A percentile compares a stretch with the other conserved stretches of the same genome.
Conservation (phyloP, 768 basidiomycete genomes). For the Mycena kentingensis region DNA sequence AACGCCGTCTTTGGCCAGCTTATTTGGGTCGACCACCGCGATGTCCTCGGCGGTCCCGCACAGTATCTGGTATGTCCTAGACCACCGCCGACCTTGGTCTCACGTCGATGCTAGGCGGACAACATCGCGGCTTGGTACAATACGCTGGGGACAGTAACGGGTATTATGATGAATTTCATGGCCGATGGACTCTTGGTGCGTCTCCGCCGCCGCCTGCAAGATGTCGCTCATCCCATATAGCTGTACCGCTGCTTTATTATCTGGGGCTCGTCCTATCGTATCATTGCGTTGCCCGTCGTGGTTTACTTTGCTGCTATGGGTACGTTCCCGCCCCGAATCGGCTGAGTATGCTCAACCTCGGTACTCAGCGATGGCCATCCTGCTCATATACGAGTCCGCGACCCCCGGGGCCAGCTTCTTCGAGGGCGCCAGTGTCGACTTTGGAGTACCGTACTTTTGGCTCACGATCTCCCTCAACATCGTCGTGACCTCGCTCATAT, state of each 20-base stretch:
- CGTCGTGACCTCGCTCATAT: constrained; percentile 34
- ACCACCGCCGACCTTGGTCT: too few relatives aligned
- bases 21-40: constrained; percentile 34
- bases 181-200: constrained; percentile 39
- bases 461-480: constrained; percentile 35
- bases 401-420: constrained; percentile 34
- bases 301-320: constrained; percentile 28
- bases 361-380: constrained; percentile 30
- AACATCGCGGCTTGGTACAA: constrained; percentile 34
- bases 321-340: constrained; percentile 2
- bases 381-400: constrained; percentile 32
- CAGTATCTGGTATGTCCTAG: constrained; percentile 33
- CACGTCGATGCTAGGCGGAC: too few relatives aligned
- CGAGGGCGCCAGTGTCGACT: constrained; percentile 27
- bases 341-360: too few relatives aligned
- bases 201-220: neutral
- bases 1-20: constrained; percentile 33
- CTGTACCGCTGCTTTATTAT: constrained; percentile 41
- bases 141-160: constrained; percentile 30
- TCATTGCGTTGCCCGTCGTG: constrained; percentile 24
- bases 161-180: constrained; percentile 35
- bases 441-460: constrained; percentile 35
- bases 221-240: constrained; percentile 24
- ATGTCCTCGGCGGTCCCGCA: constrained; percentile 33
- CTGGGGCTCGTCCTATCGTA: constrained; percentile 24